These are phyloP conservation scores for Candida oleophila DNA, from an alignment of 805 yeast species.

Conservation along the genomic window DNA sequence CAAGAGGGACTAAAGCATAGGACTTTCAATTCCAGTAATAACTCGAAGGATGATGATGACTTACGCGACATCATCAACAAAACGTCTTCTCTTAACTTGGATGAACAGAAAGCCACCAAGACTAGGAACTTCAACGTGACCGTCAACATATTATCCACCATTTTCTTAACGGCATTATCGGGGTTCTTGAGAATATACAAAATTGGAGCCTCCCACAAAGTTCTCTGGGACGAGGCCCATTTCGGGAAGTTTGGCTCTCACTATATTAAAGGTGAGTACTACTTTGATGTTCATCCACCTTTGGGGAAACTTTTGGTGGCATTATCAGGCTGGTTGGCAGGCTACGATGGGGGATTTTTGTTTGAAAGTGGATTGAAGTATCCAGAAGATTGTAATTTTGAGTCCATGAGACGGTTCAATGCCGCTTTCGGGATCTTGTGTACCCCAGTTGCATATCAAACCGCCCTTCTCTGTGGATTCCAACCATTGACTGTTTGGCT, in stretches of 20 bases:
- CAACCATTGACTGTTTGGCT: slow-evolving; percentile 73
- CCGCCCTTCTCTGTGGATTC: slow-evolving; percentile 75
- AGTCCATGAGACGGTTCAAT: slow-evolving; percentile 84
- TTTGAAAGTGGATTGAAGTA: slow-evolving; percentile 80
- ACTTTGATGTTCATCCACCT: slow-evolving; percentile 98
- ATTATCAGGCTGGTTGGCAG: slow-evolving; percentile 74
- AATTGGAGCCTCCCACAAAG: slow-evolving; percentile 68
- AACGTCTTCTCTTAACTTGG: slow-evolving; percentile 3
- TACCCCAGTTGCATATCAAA: slow-evolving; percentile 84
- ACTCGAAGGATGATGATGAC: not conserved
- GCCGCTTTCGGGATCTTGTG: slow-evolving; percentile 80
- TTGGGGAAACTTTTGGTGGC: slow-evolving; percentile 93
- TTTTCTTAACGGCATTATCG: slow-evolving; percentile 35
- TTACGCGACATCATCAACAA: slow-evolving; percentile 5
- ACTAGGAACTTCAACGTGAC: not conserved
- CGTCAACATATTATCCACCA: slow-evolving; percentile 12
- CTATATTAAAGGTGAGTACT: slow-evolving; percentile 82
- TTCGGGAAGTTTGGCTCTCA: slow-evolving; percentile 96
- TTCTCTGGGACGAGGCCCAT: slow-evolving; percentile 98
- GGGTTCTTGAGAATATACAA: slow-evolving; percentile 61
- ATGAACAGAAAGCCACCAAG: not conserved
- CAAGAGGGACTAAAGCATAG: slow-evolving; percentile 1
- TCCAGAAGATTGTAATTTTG: slow-evolving; percentile 76
- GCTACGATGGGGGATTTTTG: slow-evolving; percentile 84
- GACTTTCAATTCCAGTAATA: too few species aligned